Evolutionary conservation across 352 stramenopile genomes (phyloP), one percentile per base, ranked within the genome.

Genomic region (Stramenopiles sp.): DNA sequence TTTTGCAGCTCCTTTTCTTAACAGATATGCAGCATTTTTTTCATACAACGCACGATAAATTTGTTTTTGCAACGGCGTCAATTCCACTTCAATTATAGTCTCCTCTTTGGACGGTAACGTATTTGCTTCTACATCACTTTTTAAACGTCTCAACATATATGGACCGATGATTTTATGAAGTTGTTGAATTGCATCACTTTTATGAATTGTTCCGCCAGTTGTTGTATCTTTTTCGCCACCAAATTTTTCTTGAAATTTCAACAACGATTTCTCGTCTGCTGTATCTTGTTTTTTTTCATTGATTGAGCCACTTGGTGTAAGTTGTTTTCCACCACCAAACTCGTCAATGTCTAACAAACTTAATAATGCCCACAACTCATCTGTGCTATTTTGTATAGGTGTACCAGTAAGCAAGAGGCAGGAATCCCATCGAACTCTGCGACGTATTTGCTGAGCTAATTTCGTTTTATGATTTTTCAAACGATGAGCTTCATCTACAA

Each of bases 21-120:
- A 13, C 4, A 53, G 38, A 53, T 53, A 53, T 53, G 94, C 88
- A 0, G 89, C 95, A 79, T 99, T 88, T 7, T 89, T 87, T 79
- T 97, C 86, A 23, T 92, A 83, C 79, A 98, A 96, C 85, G 97
- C 89, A 1, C 90, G 81, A 81, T 97, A 96, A 81, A 96, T 96
- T 79, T 93, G 90, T 84, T 99, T 99, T 84, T 99, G 97, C 83
- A 99, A 90, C 13, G 91, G 97, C 38, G 96, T 99, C 20, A 99
- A 87, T 84, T 99, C 96, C 13, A 99, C 96, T 88, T 99, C 96
- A 81, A 99, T 96, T 53, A 99, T 95, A 27, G 96, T 99, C 84
- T 99, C 97, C 84, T 98, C 94, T 80, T 97, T 97, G 30, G 91
- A 90, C 1, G 94, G 94, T 80, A 99, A 99, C 85, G 98, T 99